Evolutionary conservation across 352 stramenopile species (phyloP).

Genomic region (Phytophthora tubulina): DNA sequence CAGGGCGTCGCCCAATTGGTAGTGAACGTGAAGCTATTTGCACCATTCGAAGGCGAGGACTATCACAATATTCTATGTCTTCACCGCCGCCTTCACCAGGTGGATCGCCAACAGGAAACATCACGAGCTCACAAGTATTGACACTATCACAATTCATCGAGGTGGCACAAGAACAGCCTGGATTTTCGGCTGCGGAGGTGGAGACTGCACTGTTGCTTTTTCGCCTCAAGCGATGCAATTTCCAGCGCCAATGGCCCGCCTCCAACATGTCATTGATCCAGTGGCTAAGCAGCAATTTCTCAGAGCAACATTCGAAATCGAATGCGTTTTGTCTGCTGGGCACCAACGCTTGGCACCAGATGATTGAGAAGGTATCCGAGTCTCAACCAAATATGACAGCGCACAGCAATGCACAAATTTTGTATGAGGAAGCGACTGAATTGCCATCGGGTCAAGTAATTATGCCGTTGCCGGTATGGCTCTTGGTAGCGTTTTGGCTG

Average conservation of each 20-base stretch:
- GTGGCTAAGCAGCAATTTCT: slow-evolving; percentile 2
- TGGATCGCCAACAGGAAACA: not conserved
- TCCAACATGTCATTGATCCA: not conserved
- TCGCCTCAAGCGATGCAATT: slow-evolving; percentile 17
- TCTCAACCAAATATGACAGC: not conserved
- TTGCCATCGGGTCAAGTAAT: slow-evolving; percentile 19
- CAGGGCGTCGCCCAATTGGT: slow-evolving; percentile 15
- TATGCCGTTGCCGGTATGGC: slow-evolving; percentile 17
- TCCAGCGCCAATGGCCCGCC: not conserved
- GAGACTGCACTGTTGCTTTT: slow-evolving; percentile 42
- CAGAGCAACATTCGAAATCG: not conserved
- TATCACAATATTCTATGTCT: slow-evolving; percentile 1
- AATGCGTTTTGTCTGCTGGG: slow-evolving; percentile 24
- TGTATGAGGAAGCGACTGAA: slow-evolving; percentile 14
- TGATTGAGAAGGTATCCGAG: not conserved
- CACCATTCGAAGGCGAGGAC: slow-evolving; percentile 6
- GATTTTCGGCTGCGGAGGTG: slow-evolving; percentile 25
- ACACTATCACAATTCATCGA: slow-evolving; percentile 36
- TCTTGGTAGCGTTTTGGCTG: slow-evolving; percentile 18
- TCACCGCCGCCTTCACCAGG: slow-evolving; percentile 24
- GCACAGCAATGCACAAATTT: slow-evolving; percentile 3
- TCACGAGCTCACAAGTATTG: slow-evolving; percentile 3
- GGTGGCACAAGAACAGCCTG: slow-evolving; percentile 29
- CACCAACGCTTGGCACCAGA: slow-evolving; percentile 11
- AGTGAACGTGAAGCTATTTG: slow-evolving; percentile 33